Base-by-base conservation (phyloP, 2,329 filamentous ascomycete species). In the Alternaria angustiovoidea region DNA sequence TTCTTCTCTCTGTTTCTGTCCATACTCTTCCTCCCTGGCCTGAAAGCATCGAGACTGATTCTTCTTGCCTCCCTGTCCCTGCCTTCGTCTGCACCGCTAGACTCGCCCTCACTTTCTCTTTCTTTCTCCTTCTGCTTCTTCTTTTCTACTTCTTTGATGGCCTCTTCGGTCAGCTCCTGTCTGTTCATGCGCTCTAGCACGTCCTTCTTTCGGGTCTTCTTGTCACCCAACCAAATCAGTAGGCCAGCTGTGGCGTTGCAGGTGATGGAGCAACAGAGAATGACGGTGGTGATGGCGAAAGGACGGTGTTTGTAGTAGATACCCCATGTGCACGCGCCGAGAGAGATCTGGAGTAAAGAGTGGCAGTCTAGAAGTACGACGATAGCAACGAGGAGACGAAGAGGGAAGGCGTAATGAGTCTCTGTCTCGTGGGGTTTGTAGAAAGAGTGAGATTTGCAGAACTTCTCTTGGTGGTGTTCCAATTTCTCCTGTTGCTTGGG, bases 361-460 rank as follows among this genome's bases (percentile, higher is more conserved):
- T 96, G 92, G 62, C 86, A 89, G 75, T 96, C 92, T 3, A 95
- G 84, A 2, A 96, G 81, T 7, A 92, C 83, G n/a, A 94, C 89
- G 59, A 94, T 89, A 58, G 91, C 88, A 38, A 95, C 84, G 32
- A 96, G 87, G 6, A 93, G 83, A 32, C 86, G 84, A 1, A 94
- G 81, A 0, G 92, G 91, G 63, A 96, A 96, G 0, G 92, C 90
- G 73, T 88, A 85, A 74, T 96, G 92, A 0, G 92, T 96, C 34
- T 87, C 83, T 0, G 92, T 96, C 78, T 96, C 92, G 76, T 96
- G 90, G 0, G 92, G 92, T 71, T 94, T 94, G 83, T 96, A 96
- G 78, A 94, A 96, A 6, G 91, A 93, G 75, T 96, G 92, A 0
- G 90, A 93, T 68, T 90, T 92, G 72, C 90, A 85, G 71, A 95